phyloP scores from a whole-genome alignment of 140 eudicot species.

The Anethum foeniculum region DNA sequence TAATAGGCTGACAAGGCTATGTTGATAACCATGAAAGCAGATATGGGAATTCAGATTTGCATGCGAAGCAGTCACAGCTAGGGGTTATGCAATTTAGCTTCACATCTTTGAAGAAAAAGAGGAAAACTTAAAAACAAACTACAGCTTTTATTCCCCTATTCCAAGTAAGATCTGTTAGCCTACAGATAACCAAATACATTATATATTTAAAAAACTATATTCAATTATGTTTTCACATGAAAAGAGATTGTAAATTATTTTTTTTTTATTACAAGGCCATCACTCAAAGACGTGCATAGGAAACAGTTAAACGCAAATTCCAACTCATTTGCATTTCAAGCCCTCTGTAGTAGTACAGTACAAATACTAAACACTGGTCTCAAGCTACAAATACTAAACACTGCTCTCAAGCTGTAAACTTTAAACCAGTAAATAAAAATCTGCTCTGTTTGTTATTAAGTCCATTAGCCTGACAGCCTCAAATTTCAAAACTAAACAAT shows the following conservation, averaged over 20 bases:
- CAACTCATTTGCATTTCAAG: background rate
- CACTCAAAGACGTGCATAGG: background rate
- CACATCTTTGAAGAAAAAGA: background rate
- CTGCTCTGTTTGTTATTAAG: background rate
- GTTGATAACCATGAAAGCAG: background rate
- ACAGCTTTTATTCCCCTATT: background rate
- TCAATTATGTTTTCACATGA: background rate
- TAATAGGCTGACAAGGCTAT: background rate
- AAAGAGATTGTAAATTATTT: background rate
- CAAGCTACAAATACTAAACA: background rate
- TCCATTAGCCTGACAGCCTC: background rate
- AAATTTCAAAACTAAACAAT: background rate
- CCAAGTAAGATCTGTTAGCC: background rate
- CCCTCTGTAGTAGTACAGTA: background rate
- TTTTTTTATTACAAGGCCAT: background rate
- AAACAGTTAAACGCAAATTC: background rate
- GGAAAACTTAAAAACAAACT: background rate
- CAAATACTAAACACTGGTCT: background rate
- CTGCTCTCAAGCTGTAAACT: background rate
- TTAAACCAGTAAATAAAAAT: background rate
- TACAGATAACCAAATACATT: background rate
- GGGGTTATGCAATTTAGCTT: background rate
- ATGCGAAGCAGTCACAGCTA: background rate
- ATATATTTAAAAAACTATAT: background rate
- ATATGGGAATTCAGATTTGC: background rate